Evolutionary conservation across 805 yeast genomes (phyloP).

Genomic region (Hanseniaspora guilliermondii): DNA sequence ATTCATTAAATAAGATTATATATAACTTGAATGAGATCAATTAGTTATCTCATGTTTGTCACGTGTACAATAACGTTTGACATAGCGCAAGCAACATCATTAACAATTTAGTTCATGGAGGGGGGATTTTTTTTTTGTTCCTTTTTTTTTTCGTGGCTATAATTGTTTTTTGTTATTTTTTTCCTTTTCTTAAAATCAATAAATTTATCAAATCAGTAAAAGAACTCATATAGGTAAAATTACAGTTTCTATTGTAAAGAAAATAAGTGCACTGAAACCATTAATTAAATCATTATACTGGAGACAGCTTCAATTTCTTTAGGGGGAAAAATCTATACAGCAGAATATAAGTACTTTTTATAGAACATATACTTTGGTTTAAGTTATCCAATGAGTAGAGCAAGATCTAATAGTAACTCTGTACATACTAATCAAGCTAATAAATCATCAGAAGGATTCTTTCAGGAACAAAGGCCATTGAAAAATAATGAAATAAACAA

Average conservation of each 20-base stretch:
- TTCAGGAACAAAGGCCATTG: neutral
- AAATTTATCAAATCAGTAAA: no score
- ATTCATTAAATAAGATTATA: neutral
- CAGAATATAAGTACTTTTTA: neutral
- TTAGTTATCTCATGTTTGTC: neutral
- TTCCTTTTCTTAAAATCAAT: no score
- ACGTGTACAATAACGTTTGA: neutral
- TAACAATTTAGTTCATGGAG: no score
- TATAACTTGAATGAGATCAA: neutral
- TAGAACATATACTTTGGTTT: no score
- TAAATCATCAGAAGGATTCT: neutral
- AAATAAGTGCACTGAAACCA: no score
- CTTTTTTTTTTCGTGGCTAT: no score
- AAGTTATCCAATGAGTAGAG: neutral
- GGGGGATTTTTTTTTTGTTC: no score
- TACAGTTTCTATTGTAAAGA: no score
- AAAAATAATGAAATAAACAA: neutral
- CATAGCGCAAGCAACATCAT: no score
- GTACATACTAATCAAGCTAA: neutral
- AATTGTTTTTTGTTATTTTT: no score
- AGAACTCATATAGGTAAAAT: no score
- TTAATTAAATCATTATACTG: no score
- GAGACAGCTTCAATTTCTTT: neutral
- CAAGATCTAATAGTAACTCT: constrained; percentile 12
- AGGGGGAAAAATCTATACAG: neutral